phyloP scores from a whole-genome alignment of 768 basidiomycete genomes.

The Rhizopogon roseolus region DNA sequence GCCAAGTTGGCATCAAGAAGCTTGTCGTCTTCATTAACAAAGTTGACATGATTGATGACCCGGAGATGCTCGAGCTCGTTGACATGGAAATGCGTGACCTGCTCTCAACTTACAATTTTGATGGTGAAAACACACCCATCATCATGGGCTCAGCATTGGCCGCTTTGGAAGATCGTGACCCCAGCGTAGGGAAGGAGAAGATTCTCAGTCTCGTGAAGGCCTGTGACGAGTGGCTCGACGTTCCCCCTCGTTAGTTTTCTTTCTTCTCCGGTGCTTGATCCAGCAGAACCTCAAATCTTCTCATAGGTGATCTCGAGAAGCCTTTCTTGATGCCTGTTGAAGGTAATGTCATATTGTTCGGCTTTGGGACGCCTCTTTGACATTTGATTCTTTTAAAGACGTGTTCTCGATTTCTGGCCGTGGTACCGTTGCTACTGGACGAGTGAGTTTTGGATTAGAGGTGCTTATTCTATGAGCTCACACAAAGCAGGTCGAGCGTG shows the following conservation, averaged over 20 bases:
- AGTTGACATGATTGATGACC: slow-evolving; percentile 92
- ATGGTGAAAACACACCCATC: slow-evolving; percentile 98
- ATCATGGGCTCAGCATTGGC: slow-evolving; percentile 96
- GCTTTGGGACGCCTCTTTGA: background rate
- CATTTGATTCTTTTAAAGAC: slow-evolving; percentile 36
- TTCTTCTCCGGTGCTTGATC: background rate
- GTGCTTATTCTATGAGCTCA: background rate
- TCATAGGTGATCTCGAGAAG: slow-evolving; percentile 88
- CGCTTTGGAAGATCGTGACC: slow-evolving; percentile 83
- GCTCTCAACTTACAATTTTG: slow-evolving; percentile 86
- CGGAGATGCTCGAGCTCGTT: slow-evolving; percentile 98
- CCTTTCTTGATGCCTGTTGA: slow-evolving; percentile 96
- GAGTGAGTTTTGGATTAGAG: slow-evolving; percentile 42
- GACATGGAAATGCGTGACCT: slow-evolving; percentile 99
- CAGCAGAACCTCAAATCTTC: background rate
- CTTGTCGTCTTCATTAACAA: slow-evolving; percentile 99
- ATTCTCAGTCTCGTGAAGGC: slow-evolving; percentile 78
- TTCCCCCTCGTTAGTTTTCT: slow-evolving; percentile 71
- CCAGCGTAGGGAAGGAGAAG: slow-evolving; percentile 75
- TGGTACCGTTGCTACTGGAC: slow-evolving; percentile 95
- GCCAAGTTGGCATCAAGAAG: slow-evolving; percentile 96
- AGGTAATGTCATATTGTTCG: slow-evolving; percentile 35
- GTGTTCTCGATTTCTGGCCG: slow-evolving; percentile 98
- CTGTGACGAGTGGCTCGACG: slow-evolving; percentile 93
- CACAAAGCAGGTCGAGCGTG: slow-evolving; percentile 75